These are phyloP conservation scores for Microsporum ferrugineum DNA, from an alignment of 2,329 filamentous ascomycete species.

Conservation along the genomic window DNA sequence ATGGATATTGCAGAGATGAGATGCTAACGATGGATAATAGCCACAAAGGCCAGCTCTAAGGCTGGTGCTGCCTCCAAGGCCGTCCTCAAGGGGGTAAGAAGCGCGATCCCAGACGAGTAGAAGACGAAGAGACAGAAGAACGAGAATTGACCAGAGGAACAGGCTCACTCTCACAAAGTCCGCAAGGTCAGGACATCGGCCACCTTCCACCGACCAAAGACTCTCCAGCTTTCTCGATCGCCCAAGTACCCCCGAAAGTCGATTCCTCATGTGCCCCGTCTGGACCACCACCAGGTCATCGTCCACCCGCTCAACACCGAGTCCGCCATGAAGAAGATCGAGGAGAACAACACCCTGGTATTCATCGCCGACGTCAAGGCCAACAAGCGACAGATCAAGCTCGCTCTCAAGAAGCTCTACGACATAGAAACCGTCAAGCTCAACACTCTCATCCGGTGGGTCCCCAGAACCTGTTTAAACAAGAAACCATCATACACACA, in stretches of 20 bases:
- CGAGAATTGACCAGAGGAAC: conserved; percentile 14
- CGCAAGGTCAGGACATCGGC: conserved; percentile 86
- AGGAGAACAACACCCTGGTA: conserved; percentile 99
- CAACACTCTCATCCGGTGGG: conserved; percentile 95
- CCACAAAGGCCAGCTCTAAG: conserved; percentile 56
- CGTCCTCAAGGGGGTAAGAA: conserved; percentile 82
- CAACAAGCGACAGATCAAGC: conserved; percentile 99
- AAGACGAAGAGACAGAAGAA: background rate
- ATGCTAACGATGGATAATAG: background rate
- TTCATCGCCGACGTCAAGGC: conserved; percentile 96
- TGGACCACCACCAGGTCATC: conserved; percentile 97
- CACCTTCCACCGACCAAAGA: conserved; percentile 97
- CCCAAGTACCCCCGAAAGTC: conserved; percentile 98
- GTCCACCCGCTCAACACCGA: conserved; percentile 98
- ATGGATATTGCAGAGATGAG: background rate
- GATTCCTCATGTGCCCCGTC: conserved; percentile 74
- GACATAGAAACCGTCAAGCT: conserved; percentile 98
- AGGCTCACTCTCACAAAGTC: conserved; percentile 71
- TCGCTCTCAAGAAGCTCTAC: conserved; percentile 96
- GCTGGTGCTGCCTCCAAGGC: conserved; percentile 91
- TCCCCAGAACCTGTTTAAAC: conserved; percentile 13
- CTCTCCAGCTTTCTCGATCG: conserved; percentile 74
- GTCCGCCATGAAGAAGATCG: conserved; percentile 99
- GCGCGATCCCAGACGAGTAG: background rate
- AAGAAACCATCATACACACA: too few species aligned